Percentiles rank a stretch among this genome's conserved stretches.
Conservation (phyloP, 1,284 basidiomycete genomes). For the Puccinia horiana region DNA sequence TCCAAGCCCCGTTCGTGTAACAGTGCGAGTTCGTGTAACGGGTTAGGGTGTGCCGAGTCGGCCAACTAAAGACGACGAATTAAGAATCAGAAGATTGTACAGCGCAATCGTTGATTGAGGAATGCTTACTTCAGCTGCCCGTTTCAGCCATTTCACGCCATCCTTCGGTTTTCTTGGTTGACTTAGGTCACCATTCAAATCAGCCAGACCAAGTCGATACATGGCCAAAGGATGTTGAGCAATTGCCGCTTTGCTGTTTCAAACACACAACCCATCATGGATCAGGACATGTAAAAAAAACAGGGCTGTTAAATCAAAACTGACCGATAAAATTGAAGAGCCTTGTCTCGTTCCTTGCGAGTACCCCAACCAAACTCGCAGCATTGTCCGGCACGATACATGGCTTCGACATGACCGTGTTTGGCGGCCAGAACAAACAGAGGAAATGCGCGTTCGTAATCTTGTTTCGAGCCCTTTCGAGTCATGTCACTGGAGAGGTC, state of each 20-base stretch:
- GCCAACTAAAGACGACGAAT: slow-evolving; percentile 2
- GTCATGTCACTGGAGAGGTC: slow-evolving; percentile 16
- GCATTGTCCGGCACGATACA: slow-evolving; percentile 93
- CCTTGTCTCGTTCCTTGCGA: slow-evolving; percentile 84
- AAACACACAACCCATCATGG: background rate
- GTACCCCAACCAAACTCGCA: slow-evolving; percentile 99
- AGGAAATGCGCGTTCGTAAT: slow-evolving; percentile 95
- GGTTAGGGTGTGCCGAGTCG: slow-evolving; percentile 53
- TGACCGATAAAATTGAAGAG: slow-evolving; percentile 79
- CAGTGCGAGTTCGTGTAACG: slow-evolving; percentile 89
- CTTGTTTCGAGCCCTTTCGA: slow-evolving; percentile 69
- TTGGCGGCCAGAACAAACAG: slow-evolving; percentile 94
- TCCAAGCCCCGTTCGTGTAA: slow-evolving; percentile 93
- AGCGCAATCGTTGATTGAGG: background rate
- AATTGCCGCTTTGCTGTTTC: slow-evolving; percentile 77
- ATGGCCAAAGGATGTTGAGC: slow-evolving; percentile 90
- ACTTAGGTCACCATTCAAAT: slow-evolving; percentile 92
- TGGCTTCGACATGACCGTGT: slow-evolving; percentile 95
- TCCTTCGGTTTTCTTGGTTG: slow-evolving; percentile 84
- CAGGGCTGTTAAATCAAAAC: too few relatives aligned
- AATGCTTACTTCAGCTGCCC: slow-evolving; percentile 72
- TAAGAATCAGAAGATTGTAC: background rate
- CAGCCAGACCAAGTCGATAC: slow-evolving; percentile 92
- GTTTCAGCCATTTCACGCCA: slow-evolving; percentile 97
- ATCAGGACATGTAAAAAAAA: background rate